phyloP scores from a whole-genome alignment of 306 rosid genomes.

The Mimosa pudica region DNA sequence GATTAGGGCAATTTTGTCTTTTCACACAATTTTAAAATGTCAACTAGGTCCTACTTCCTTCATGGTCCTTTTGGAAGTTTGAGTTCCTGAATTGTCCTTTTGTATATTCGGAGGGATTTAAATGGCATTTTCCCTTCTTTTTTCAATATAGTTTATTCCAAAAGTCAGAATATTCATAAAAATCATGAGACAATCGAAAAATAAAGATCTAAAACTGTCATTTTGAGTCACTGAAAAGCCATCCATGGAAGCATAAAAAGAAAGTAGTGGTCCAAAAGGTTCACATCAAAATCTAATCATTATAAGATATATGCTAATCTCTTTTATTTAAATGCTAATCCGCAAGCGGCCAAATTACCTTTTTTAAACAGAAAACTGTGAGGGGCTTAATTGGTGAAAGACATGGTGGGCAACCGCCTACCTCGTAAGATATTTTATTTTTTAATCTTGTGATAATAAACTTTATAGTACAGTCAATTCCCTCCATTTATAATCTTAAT shows the following conservation, averaged over 20 bases:
- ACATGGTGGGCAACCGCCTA: constrained; percentile 7
- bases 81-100: no score
- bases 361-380: not conserved
- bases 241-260: constrained; percentile 30
- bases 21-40: no score
- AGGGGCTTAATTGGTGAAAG: not conserved
- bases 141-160: not conserved
- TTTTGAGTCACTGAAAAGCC: constrained; percentile 40
- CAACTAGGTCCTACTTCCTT: no score
- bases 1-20: no score
- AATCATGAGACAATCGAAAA: not conserved
- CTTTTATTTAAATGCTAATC: constrained; percentile 15
- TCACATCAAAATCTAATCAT: constrained; percentile 34
- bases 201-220: not conserved
- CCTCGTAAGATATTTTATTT: constrained; percentile 16
- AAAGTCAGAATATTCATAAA: not conserved
- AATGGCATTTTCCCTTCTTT: no score
- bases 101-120: no score
- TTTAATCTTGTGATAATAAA: not conserved
- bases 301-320: constrained; percentile 27
- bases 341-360: not conserved
- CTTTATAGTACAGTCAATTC: not conserved
- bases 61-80: no score
- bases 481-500: not conserved
- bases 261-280: constrained; percentile 27